Percentiles rank a stretch among this genome's conserved stretches.
phyloP scores from a whole-genome alignment of 495 filamentous ascomycete genomes.

The Emericellopsis terricola region DNA sequence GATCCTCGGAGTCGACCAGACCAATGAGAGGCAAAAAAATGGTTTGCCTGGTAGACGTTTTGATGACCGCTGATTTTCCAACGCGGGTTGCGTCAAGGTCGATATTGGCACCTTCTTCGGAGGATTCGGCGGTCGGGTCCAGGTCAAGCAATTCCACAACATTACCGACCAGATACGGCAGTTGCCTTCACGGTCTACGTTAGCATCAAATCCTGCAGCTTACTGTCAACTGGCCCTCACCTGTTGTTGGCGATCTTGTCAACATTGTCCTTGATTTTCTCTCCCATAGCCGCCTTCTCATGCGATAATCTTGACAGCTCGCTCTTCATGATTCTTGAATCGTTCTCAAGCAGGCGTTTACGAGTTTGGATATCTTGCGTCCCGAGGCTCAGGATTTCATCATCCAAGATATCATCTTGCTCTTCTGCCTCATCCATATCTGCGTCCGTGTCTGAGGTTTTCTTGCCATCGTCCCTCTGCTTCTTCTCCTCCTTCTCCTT shows the following conservation, averaged over 20 bases:
- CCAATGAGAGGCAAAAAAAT: conserved; percentile 98
- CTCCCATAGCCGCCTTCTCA: conserved; percentile 84
- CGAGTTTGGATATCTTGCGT: conserved; percentile 86
- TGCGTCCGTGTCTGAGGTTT: conserved; percentile 49
- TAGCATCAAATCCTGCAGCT: too few species aligned
- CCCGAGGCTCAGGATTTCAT: conserved; percentile 75
- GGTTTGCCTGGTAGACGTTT: conserved; percentile 97
- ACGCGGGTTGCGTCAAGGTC: conserved; percentile 93
- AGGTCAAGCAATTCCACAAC: conserved; percentile 94
- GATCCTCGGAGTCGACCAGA: conserved; percentile 80
- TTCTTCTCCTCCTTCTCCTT: conserved; percentile 50
- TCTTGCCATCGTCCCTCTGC: conserved; percentile 47
- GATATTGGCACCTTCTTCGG: conserved; percentile 95
- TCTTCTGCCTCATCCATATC: conserved; percentile 75
- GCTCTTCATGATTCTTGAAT: conserved; percentile 95
- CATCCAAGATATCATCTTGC: conserved; percentile 68
- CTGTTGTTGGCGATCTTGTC: conserved; percentile 99
- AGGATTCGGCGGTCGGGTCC: conserved; percentile 87
- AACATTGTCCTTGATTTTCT: conserved; percentile 97
- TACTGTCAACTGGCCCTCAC: too few species aligned
- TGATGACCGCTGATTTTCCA: conserved; percentile 97
- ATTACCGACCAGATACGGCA: conserved; percentile 96
- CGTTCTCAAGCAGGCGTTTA: conserved; percentile 82
- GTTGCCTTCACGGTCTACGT: conserved; percentile 42
- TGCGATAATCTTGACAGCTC: conserved; percentile 87